Evolutionary conservation across 192 early-diverging fungal genomes (phyloP).

Genomic region (Geosiphon pyriformis): DNA sequence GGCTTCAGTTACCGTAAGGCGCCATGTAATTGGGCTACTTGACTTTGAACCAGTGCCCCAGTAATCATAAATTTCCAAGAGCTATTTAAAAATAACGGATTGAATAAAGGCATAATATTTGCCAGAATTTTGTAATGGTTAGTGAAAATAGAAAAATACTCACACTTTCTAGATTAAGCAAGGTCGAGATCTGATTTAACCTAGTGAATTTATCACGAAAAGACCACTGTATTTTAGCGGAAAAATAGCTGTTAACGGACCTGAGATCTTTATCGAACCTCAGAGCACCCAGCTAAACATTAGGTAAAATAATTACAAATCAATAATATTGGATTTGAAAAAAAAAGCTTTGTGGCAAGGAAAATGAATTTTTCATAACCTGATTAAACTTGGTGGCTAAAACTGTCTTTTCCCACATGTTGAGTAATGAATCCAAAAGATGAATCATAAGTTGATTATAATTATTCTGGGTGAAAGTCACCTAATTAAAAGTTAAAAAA

Average conservation of each 20-base stretch:
- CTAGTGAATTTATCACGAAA: conserved; percentile 74
- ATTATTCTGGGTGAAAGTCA: conserved; percentile 63
- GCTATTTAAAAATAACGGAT: conserved; percentile 23
- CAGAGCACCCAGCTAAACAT: conserved; percentile 70
- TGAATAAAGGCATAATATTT: conserved; percentile 1
- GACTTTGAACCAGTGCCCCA: conserved; percentile 52
- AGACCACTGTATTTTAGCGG: conserved; percentile 50
- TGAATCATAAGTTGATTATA: conserved; percentile 56
- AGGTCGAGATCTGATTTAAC: conserved; percentile 76
- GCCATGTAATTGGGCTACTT: conserved; percentile 59
- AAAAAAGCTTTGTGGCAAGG: neutral
- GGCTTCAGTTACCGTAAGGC: conserved; percentile 62
- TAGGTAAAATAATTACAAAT: conserved; percentile 14
- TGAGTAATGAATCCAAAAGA: conserved; percentile 64
- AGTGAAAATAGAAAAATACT: conserved; percentile 13
- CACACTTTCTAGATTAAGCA: conserved; percentile 75
- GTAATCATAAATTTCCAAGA: conserved; percentile 66
- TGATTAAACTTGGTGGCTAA: conserved; percentile 85
- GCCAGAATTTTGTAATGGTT: neutral
- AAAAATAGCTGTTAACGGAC: conserved; percentile 60
- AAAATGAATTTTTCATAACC: conserved; percentile 28
- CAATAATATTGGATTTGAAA: neutral
- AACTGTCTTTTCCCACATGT: conserved; percentile 85
- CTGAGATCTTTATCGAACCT: conserved; percentile 92
- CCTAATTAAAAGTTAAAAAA: conserved; percentile 31